A percentile compares a stretch with the other conserved stretches of the same genome.
Conservation (phyloP, 1,284 basidiomycete species). For the Ganoderma leucocontextum region DNA sequence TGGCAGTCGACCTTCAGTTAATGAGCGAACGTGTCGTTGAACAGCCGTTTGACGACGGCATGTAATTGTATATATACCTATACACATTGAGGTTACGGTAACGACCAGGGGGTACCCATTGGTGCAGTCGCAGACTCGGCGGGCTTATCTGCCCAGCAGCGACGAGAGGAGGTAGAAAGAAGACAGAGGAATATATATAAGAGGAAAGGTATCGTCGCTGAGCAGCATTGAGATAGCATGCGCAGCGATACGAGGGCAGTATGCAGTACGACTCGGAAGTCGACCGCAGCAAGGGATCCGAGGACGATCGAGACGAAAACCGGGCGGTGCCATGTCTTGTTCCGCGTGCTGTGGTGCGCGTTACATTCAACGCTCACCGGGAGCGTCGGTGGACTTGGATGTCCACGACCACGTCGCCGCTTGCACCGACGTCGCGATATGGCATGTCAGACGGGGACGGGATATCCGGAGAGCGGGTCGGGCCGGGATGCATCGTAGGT, state of each 20-base stretch:
- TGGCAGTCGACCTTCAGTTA: no score
- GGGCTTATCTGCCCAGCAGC: not conserved
- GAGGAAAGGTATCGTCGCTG: not conserved
- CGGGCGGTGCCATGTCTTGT: not conserved
- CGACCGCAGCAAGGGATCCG: not conserved
- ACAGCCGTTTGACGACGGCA: not conserved
- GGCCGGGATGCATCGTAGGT: not conserved
- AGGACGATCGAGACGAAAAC: conserved; percentile 1
- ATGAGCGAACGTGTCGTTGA: not conserved
- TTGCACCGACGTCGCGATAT: not conserved
- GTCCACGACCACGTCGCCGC: not conserved
- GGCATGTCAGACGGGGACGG: not conserved
- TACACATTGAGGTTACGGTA: not conserved
- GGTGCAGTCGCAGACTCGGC: not conserved
- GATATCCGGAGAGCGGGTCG: not conserved
- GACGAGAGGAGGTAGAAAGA: not conserved
- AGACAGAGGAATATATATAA: not conserved
- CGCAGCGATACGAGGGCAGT: not conserved
- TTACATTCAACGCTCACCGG: not conserved
- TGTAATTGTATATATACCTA: not conserved
- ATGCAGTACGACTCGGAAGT: not conserved
- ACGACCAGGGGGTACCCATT: not conserved
- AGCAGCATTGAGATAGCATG: not conserved
- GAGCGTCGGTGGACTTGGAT: not conserved
- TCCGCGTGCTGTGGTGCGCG: not conserved